Evolutionary conservation across 2,329 filamentous ascomycete species (phyloP), one percentile per base, ranked within the genome.

Genomic region (Fusarium abutilonis): DNA sequence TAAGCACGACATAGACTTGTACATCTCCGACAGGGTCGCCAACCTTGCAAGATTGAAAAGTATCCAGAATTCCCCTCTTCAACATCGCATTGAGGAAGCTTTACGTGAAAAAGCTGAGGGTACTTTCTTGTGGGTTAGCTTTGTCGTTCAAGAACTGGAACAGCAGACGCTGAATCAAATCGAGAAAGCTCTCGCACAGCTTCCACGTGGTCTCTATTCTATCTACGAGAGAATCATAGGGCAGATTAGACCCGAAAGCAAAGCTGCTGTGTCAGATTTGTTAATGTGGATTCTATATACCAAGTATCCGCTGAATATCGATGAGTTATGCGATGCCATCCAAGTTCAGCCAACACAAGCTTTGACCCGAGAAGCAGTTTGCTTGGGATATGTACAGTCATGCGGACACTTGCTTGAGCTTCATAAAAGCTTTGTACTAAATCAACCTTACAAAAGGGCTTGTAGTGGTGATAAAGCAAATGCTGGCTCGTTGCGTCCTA

Each of bases 71-170:
- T 15, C 31, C 1, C 21, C 50, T 35, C 21, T 53, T 9, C 15
- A 17, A 1, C n/a, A 8, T n/a, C 44, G 39, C 2, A 35, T 47
- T 3, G 35, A 47, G 19, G 1, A 15, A 8, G 26, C 29, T 4
- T 46, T 53, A 14, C 31, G 17, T 9, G 13, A 45, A 6, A 32
- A 34, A 2, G 50, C 51, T 4, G 34, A 46, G 11, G 41, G 44
- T 0, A 53, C 61, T 4, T 64, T 64, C 40, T 47, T 59, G 3
- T 62, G 61, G 61, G 58, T 62, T 1, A 59, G 51, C 17, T 53
- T 59, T 26, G 48, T 62, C 50, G 46, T 38, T 2, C 26, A 44
- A 4, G 61, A 64, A 6, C 47, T 62, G 8, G 58, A 56, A 17
- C 15, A n/a, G 1, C 56, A 48, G 3, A 19, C 40, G 0, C 4